Percentiles rank a stretch among this genome's conserved stretches.
phyloP scores from a whole-genome alignment of 2,329 filamentous ascomycete genomes.

The Monosporascus ibericus region DNA sequence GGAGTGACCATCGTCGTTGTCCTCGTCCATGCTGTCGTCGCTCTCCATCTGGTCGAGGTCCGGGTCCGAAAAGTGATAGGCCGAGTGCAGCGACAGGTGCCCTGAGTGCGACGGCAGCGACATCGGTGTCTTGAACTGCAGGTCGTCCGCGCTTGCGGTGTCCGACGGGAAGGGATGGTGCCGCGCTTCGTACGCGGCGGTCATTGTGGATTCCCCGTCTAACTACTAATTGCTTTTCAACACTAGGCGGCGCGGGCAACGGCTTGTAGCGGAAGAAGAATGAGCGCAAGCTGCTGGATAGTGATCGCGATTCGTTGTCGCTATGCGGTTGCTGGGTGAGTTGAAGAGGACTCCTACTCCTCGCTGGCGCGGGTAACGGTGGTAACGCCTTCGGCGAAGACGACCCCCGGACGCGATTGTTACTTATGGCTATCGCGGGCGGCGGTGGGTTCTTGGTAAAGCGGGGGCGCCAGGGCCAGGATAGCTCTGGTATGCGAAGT shows the following conservation, averaged over 20 bases:
- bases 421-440: constrained; percentile 2
- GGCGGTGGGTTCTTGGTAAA: constrained; percentile 8
- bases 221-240: neutral
- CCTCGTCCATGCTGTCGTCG: constrained; percentile 35
- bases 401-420: constrained; percentile 1
- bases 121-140: constrained; percentile 40
- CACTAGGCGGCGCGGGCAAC: constrained; percentile 6
- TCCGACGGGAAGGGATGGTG: constrained; percentile 1
- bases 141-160: constrained; percentile 50
- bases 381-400: constrained; percentile 7
- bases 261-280: constrained; percentile 20
- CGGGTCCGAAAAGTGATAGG: constrained; percentile 33
- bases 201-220: neutral
- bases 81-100: constrained; percentile 37
- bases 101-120: constrained; percentile 32
- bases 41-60: constrained; percentile 33
- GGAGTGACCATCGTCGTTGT: constrained; percentile 30
- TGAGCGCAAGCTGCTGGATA: constrained; percentile 21
- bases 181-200: constrained; percentile 2
- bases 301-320: constrained; percentile 12
- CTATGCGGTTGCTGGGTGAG: constrained; percentile 17
- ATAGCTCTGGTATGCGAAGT: constrained; percentile 28
- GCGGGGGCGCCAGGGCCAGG: constrained; percentile 9
- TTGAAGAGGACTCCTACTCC: constrained; percentile 16
- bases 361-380: constrained; percentile 12